phyloP scores from a whole-genome alignment of 495 filamentous ascomycete genomes.

The Xylaria nigripes region DNA sequence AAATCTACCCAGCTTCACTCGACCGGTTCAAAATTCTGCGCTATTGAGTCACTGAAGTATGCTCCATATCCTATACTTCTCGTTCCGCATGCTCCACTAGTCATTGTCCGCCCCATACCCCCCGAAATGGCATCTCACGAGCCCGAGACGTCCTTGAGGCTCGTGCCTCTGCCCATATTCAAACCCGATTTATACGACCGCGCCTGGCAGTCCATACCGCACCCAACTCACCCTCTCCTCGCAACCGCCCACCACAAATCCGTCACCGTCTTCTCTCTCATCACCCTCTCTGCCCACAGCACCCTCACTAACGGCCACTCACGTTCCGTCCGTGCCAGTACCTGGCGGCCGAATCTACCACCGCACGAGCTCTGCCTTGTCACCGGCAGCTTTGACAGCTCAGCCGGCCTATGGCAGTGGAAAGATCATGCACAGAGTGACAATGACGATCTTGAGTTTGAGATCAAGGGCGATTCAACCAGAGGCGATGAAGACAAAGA shows the following conservation, averaged over 20 bases:
- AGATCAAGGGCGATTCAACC: slow-evolving; percentile 12
- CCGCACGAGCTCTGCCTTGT: slow-evolving; percentile 66
- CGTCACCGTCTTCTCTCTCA: slow-evolving; percentile 79
- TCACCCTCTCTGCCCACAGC: slow-evolving; percentile 66
- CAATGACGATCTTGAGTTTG: slow-evolving; percentile 19
- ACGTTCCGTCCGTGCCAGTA: slow-evolving; percentile 66
- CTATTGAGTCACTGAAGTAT: neutral
- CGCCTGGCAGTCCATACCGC: slow-evolving; percentile 75
- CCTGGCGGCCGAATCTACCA: slow-evolving; percentile 70
- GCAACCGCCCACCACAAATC: slow-evolving; percentile 82
- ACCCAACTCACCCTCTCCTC: slow-evolving; percentile 79
- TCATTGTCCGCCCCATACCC: neutral
- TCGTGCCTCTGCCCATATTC: slow-evolving; percentile 41
- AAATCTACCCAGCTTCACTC: too few species aligned
- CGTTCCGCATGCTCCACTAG: neutral
- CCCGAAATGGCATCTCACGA: slow-evolving; percentile 15
- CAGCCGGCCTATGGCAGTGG: slow-evolving; percentile 78
- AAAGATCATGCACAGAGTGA: slow-evolving; percentile 36
- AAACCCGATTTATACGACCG: slow-evolving; percentile 66
- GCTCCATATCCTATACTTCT: neutral
- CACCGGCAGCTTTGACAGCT: slow-evolving; percentile 85
- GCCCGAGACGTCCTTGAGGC: slow-evolving; percentile 8
- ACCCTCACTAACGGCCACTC: slow-evolving; percentile 82
- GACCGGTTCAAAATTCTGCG: neutral
- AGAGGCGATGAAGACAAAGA: slow-evolving; percentile 53